Evolutionary conservation across 345 rosid genomes (phyloP).

Genomic region (Euphorbia tirucalli): DNA sequence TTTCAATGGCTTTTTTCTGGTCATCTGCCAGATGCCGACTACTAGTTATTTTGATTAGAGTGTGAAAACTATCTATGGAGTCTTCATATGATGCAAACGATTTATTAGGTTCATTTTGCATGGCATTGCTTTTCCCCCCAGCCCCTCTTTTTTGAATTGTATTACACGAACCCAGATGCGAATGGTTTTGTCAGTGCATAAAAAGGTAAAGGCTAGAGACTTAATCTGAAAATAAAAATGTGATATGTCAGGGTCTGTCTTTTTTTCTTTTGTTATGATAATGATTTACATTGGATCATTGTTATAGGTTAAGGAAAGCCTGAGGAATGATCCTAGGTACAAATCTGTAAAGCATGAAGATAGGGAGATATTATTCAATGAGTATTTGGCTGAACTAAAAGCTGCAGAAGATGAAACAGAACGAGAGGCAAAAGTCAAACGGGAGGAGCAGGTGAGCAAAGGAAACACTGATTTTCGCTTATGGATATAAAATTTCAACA

Average conservation of each 20-base stretch:
- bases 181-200: not conserved
- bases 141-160: not conserved
- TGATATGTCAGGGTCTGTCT: not conserved
- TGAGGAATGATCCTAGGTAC: conserved; percentile 86
- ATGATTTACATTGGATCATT: not conserved
- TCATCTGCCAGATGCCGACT: not conserved
- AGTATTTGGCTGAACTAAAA: conserved; percentile 72
- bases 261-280: not conserved
- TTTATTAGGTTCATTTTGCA: not conserved
- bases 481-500: not conserved
- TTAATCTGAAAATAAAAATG: not conserved
- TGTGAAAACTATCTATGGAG: not conserved
- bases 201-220: not conserved
- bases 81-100: not conserved
- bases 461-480: not conserved
- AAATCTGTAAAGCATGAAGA: conserved; percentile 72
- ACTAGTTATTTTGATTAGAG: not conserved
- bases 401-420: conserved; percentile 63
- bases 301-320: conserved; percentile 72
- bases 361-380: conserved; percentile 75
- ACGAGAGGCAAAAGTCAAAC: conserved; percentile 59
- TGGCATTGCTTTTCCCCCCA: not conserved
- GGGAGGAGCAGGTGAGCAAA: conserved; percentile 72
- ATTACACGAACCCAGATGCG: not conserved
- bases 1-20: not conserved